A percentile compares a stretch with the other conserved stretches of the same genome.
These are phyloP conservation scores for Tylopilus balloui DNA, from an alignment of 768 basidiomycete genomes.

Conservation along the genomic window DNA sequence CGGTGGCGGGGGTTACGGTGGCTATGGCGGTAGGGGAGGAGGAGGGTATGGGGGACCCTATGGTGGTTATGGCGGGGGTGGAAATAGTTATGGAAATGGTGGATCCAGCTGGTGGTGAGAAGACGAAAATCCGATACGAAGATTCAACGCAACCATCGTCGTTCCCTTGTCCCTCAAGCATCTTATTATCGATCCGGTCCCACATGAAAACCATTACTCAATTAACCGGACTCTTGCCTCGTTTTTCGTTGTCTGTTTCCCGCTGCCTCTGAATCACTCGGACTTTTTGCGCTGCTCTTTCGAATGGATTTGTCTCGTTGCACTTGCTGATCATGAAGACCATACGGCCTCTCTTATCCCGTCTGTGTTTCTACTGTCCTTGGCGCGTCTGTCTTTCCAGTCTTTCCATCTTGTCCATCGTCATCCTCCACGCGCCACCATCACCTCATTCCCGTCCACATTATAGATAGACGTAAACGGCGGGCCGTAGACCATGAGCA, in stretches of 20 bases:
- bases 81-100: constrained; percentile 29
- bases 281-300: constrained; percentile 62
- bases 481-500: constrained; percentile 45
- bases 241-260: constrained; percentile 25
- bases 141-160: constrained; percentile 9
- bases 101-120: constrained; percentile 48
- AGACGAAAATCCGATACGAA: constrained; percentile 25
- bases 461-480: constrained; percentile 42
- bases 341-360: constrained; percentile 39
- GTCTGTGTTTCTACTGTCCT: constrained; percentile 37
- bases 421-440: constrained; percentile 22
- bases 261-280: constrained; percentile 33
- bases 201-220: constrained; percentile 25
- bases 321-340: constrained; percentile 45
- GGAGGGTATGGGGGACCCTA: constrained; percentile 41
- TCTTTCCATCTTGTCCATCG: constrained; percentile 7
- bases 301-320: constrained; percentile 53
- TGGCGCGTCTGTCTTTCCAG: constrained; percentile 28
- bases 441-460: constrained; percentile 28
- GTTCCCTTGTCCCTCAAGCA: constrained; percentile 13
- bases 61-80: constrained; percentile 28
- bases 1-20: constrained; percentile 32
- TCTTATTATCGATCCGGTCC: constrained; percentile 15
- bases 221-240: constrained; percentile 14
- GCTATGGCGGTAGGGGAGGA: constrained; percentile 34